Conservation (phyloP, 2,329 filamentous ascomycete species). For the Colletotrichum shisoi region DNA sequence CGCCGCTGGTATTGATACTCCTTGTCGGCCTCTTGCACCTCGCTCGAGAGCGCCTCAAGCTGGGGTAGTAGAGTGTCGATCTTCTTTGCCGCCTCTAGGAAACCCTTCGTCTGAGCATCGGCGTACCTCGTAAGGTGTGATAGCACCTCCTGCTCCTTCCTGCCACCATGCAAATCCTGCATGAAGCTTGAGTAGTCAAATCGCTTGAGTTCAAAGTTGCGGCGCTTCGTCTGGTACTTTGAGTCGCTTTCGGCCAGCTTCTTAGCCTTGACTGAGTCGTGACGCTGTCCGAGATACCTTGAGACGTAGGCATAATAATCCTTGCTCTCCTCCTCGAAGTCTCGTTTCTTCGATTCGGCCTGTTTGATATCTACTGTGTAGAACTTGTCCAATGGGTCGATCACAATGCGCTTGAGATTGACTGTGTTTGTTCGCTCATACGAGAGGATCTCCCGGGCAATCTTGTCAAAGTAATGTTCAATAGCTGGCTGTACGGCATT, state of each 20-base stretch:
- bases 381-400: slow-evolving; percentile 89
- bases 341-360: slow-evolving; percentile 93
- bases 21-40: slow-evolving; percentile 94
- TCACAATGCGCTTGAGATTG: slow-evolving; percentile 90
- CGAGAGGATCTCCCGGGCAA: slow-evolving; percentile 84
- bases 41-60: slow-evolving; percentile 83
- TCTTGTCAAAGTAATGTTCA: slow-evolving; percentile 98
- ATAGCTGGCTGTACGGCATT: slow-evolving; percentile 97
- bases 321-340: slow-evolving; percentile 98
- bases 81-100: slow-evolving; percentile 82
- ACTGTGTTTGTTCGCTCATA: slow-evolving; percentile 86
- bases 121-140: slow-evolving; percentile 95
- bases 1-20: slow-evolving; percentile 94
- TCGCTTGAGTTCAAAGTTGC: slow-evolving; percentile 94
- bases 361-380: slow-evolving; percentile 98
- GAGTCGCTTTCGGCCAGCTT: slow-evolving; percentile 93
- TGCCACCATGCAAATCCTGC: slow-evolving; percentile 98
- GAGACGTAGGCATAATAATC: slow-evolving; percentile 97
- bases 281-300: slow-evolving; percentile 92
- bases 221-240: slow-evolving; percentile 92
- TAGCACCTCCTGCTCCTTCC: slow-evolving; percentile 95
- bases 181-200: slow-evolving; percentile 99
- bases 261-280: slow-evolving; percentile 96
- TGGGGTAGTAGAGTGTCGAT: slow-evolving; percentile 88
- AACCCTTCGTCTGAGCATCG: slow-evolving; percentile 84